Percentiles rank a stretch among this genome's conserved stretches.
These are phyloP conservation scores for Aureoboletus auriporus DNA, from an alignment of 768 basidiomycete species.

Conservation along the genomic window DNA sequence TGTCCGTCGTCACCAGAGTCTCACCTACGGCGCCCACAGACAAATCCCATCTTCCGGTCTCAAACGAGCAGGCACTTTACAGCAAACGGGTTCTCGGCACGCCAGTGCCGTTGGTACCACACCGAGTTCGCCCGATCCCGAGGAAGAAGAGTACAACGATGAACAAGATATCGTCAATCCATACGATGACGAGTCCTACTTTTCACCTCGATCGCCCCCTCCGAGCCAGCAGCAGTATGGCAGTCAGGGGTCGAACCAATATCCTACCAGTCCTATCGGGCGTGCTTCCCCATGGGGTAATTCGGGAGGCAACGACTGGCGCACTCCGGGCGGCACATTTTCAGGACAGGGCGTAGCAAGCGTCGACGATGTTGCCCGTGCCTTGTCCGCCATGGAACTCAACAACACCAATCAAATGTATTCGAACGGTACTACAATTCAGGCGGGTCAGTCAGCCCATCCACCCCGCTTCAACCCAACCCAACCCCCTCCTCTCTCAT, in stretches of 20 bases:
- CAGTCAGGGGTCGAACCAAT: constrained; percentile 33
- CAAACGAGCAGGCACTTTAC: constrained; percentile 72
- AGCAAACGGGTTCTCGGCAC: constrained; percentile 41
- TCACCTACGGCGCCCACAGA: constrained; percentile 66
- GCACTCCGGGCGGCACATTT: constrained; percentile 35
- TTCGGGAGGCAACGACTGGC: constrained; percentile 56
- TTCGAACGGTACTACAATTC: constrained; percentile 28
- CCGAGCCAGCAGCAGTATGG: constrained; percentile 39
- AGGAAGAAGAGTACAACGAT: constrained; percentile 50
- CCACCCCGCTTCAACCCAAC: constrained; percentile 67
- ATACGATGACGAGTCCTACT: constrained; percentile 53
- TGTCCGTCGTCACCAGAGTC: constrained; percentile 76
- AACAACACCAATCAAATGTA: constrained; percentile 30
- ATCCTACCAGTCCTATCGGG: constrained; percentile 55
- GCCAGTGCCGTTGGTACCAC: constrained; percentile 29
- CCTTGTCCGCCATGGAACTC: constrained; percentile 66
- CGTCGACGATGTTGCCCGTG: constrained; percentile 76
- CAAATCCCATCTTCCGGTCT: constrained; percentile 50
- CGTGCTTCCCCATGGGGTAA: constrained; percentile 65
- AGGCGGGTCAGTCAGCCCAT: constrained; percentile 51
- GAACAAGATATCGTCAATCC: constrained; percentile 41
- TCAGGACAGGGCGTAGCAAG: constrained; percentile 26
- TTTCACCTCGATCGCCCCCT: constrained; percentile 42
- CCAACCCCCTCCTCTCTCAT: constrained; percentile 41
- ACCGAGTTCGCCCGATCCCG: constrained; percentile 48